Evolutionary conservation across 2,329 filamentous ascomycete species (phyloP), one percentile per base, ranked within the genome.

Genomic region (Penicillium glabrum): DNA sequence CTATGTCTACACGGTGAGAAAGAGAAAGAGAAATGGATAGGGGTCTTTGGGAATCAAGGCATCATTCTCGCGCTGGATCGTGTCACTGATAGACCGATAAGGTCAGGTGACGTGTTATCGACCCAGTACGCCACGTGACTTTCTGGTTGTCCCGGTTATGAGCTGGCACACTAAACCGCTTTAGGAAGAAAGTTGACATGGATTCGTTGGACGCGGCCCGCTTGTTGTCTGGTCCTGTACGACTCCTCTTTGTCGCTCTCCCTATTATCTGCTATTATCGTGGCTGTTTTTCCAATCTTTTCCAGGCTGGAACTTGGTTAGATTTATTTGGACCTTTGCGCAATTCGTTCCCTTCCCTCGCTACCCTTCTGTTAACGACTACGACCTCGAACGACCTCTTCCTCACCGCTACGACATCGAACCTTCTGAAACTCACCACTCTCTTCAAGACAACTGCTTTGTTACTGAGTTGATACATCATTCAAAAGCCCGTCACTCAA

Each of bases 141-240:
- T 46, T 19, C 0, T 50, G 47, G 74, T 76, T 76, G 74, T 69
- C 72, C 66, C 53, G 73, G 74, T 66, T 72, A 75, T 76, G 71
- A 51, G 73, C 57, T 72, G 67, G 61, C 54, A 55, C 69, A 62
- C 74, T 77, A 76, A 72, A 65, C 74, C 69, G n/a, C 11, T 75
- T 71, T 63, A 52, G 68, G 75, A 58, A 75, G 69, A 74, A 67
- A 70, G 73, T 77, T 76, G 72, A 70, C 61, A 56, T 53, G 66
- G 62, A 56, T 54, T 21, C 8, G 55, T 61, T 58, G 61, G 59
- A 62, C 63, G 62, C 63, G 60, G 61, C 58, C 61, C 56, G 60
- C 54, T 54, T 65, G 62, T 65, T 65, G 60, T 67, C 60, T 26
- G 47, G 56, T 63, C 52, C 54, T 59, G 60, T 65, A 46, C 57